Percentiles rank a stretch among this genome's conserved stretches.
phyloP scores from a whole-genome alignment of 345 rosid species.

The Eucalyptus curtisii region DNA sequence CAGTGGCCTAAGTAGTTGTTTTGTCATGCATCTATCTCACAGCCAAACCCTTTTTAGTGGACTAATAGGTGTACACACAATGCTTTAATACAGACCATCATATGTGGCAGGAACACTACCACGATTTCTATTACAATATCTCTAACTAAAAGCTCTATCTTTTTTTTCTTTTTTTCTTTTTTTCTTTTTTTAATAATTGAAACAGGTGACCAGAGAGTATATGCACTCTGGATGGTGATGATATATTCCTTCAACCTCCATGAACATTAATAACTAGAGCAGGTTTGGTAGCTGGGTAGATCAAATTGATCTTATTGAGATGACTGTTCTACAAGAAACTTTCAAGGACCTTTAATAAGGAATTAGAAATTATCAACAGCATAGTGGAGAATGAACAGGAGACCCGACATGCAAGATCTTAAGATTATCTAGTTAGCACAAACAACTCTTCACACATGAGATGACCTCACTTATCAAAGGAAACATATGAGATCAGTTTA shows the following conservation, averaged over 20 bases:
- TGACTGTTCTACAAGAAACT: not conserved
- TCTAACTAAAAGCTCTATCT: not conserved
- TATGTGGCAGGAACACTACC: not conserved
- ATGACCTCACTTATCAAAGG: not conserved
- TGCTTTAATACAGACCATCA: not conserved
- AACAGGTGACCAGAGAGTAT: not conserved
- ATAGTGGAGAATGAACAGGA: not conserved
- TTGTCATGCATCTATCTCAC: not conserved
- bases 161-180: not conserved
- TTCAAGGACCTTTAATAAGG: not conserved
- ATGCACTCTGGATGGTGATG: not conserved
- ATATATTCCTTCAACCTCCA: not conserved
- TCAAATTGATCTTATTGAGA: not conserved
- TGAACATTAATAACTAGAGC: not conserved
- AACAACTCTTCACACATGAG: not conserved
- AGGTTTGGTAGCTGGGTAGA: not conserved
- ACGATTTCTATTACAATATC: not conserved
- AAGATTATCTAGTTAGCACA: not conserved
- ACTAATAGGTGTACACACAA: not conserved
- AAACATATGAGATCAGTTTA: not conserved
- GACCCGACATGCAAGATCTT: not conserved
- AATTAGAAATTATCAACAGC: not conserved
- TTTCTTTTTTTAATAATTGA: not conserved
- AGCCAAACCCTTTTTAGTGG: not conserved
- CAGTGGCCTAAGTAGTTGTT: not conserved